A percentile compares a stretch with the other conserved stretches of the same genome.
These are phyloP conservation scores for Leucocoprinus sp. DNA, from an alignment of 768 basidiomycete genomes.

Conservation along the genomic window DNA sequence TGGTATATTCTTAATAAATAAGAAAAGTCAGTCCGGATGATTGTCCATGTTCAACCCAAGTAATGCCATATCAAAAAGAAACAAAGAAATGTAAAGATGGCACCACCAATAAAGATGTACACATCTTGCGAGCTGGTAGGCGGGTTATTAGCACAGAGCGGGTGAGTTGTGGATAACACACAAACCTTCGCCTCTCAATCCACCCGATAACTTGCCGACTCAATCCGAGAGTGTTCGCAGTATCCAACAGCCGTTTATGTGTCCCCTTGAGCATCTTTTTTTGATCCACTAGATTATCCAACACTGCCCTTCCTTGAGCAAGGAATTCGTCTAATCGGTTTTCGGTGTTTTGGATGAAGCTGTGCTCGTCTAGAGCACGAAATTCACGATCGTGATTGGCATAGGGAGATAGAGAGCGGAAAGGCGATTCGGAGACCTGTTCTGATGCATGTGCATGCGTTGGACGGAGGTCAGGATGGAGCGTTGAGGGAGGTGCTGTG, in stretches of 20 bases:
- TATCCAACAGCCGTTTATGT: constrained; percentile 72
- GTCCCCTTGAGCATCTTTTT: constrained; percentile 94
- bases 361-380: constrained; percentile 81
- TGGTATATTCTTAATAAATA: neutral
- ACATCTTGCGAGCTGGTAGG: constrained; percentile 79
- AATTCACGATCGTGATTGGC: constrained; percentile 56
- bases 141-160: constrained; percentile 4
- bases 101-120: constrained; percentile 86
- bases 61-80: constrained; percentile 93
- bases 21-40: neutral
- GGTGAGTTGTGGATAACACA: constrained; percentile 26
- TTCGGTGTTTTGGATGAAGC: constrained; percentile 81
- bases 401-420: constrained; percentile 51
- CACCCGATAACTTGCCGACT: constrained; percentile 94
- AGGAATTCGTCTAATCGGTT: constrained; percentile 82
- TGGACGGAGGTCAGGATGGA: constrained; percentile 44
- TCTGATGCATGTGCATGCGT: constrained; percentile 43
- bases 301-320: constrained; percentile 83
- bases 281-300: constrained; percentile 91
- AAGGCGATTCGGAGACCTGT: constrained; percentile 74
- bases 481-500: constrained; percentile 37
- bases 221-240: constrained; percentile 90
- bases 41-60: constrained; percentile 42
- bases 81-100: constrained; percentile 82
- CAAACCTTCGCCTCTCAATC: constrained; percentile 91